Conservation (phyloP, 2,329 filamentous ascomycete species). For the Aspergillus pseudotamarii region DNA sequence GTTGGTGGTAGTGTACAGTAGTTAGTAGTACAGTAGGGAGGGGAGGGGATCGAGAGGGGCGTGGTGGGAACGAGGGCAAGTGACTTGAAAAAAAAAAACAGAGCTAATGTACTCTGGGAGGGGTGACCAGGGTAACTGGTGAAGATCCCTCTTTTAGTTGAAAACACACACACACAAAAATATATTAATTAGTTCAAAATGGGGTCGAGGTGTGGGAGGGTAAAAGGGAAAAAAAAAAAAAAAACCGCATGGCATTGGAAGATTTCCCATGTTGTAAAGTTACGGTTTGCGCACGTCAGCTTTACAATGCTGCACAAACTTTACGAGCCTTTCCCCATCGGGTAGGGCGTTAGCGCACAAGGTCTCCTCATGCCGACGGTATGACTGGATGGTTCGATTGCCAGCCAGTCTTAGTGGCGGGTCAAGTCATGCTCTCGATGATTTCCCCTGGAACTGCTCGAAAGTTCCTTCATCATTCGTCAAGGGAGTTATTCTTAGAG, state of each 20-base stretch:
- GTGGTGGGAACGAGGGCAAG: background rate
- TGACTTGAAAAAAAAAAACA: background rate
- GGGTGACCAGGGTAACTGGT: background rate
- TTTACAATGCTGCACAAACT: slow-evolving; percentile 1
- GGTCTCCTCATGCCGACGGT: background rate
- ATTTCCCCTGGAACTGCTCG: slow-evolving; percentile 7
- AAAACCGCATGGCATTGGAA: background rate
- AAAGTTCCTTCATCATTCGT: slow-evolving; percentile 1
- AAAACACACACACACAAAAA: background rate
- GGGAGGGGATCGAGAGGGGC: background rate
- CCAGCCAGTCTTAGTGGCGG: slow-evolving; percentile 14
- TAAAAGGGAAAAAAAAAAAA: background rate
- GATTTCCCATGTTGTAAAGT: slow-evolving; percentile 4
- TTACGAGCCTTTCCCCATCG: slow-evolving; percentile 4
- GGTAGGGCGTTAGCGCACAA: background rate
- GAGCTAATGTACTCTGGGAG: slow-evolving; percentile 4
- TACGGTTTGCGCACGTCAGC: slow-evolving; percentile 18
- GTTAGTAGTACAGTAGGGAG: background rate
- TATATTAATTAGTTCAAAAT: background rate
- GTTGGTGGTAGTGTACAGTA: background rate
- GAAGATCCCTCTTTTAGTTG: slow-evolving; percentile 5
- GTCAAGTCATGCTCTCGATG: slow-evolving; percentile 17
- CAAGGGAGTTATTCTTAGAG: slow-evolving; percentile 3
- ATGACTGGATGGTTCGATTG: slow-evolving; percentile 5
- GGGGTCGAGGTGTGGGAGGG: background rate